Base-by-base conservation (phyloP, 768 basidiomycete genomes). In the Cyclocybe aegerita region DNA sequence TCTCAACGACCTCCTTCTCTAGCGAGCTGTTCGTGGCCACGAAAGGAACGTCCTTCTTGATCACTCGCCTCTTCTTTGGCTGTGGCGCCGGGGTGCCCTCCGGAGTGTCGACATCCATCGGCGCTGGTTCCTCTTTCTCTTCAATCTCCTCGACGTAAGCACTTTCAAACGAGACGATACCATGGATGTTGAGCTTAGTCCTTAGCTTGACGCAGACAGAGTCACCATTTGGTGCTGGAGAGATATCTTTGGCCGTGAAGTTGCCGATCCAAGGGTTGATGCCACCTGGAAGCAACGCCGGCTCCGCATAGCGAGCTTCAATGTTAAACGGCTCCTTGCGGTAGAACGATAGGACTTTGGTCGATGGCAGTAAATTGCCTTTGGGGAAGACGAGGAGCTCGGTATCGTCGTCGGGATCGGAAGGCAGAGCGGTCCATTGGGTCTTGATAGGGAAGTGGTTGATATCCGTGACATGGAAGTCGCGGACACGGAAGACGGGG, bases 401-500 rank as follows among this genome's bases (percentile, higher is more conserved):
- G 30, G 88, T 92, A 69, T 97, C 93, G 48, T 97, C 94, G 42
- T 88, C 89, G 0, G 86, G 80, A 60, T 93, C 93, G 7, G 80
- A 72, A 44, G 83, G 79, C 44, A 82, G 75, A 29, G 81, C 75
- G 11, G 85, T 82, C 97, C 97, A 98, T 42, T 83, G 81, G 50
- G 96, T 85, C 69, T 88, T 94, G 81, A 98, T 84, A 11, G 93
- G 85, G 76, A 91, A 97, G 39, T 83, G 77, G 49, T 86, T 80
- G 71, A 91, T 84, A 69, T 99, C 97, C 66, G 85, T 81, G 52
- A 93, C 75, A 63, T 83, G 77, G 79, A 99, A 99, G 55, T 98
- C 95, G 57, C 94, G 89, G 32, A 98, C 96, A 57, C 93, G 90
- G 90, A 98, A 99, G 46, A 94, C 86, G 60, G 97, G 97, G 31